Evolutionary conservation across 768 basidiomycete genomes (phyloP).

Genomic region (Saitozyma podzolica): DNA sequence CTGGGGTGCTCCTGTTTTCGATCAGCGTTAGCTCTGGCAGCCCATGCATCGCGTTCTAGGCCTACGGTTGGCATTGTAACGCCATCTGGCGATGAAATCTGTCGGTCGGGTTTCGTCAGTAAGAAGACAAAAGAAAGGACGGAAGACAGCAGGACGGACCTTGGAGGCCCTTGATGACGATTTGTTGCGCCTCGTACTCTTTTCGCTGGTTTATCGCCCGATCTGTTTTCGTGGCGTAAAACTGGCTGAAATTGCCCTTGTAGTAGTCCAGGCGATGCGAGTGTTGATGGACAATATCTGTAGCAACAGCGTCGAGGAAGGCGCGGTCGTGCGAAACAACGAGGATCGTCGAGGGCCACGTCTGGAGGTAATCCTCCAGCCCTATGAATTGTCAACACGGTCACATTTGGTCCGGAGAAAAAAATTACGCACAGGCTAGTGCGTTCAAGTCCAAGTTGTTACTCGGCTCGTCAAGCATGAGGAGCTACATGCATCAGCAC

Average conservation of each 20-base stretch:
- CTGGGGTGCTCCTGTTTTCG: slow-evolving; percentile 64
- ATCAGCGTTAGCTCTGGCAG: no score
- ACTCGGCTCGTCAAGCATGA: slow-evolving; percentile 89
- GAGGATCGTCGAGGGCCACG: slow-evolving; percentile 62
- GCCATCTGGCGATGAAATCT: slow-evolving; percentile 97
- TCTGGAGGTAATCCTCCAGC: slow-evolving; percentile 95
- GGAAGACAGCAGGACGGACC: no score
- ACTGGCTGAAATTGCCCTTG: slow-evolving; percentile 99
- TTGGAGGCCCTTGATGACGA: slow-evolving; percentile 21
- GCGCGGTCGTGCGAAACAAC: slow-evolving; percentile 91
- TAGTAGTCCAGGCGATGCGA: slow-evolving; percentile 92
- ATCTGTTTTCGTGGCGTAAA: slow-evolving; percentile 97
- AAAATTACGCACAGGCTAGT: slow-evolving; percentile 62
- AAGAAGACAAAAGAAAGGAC: slow-evolving; percentile 55
- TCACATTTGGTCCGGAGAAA: no score
- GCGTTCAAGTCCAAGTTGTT: slow-evolving; percentile 97
- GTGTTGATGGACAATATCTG: slow-evolving; percentile 95
- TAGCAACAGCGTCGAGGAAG: slow-evolving; percentile 94
- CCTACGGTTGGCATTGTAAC: slow-evolving; percentile 87
- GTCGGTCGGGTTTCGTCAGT: slow-evolving; percentile 81
- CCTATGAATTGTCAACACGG: slow-evolving; percentile 41
- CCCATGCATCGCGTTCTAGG: no score
- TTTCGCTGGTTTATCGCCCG: slow-evolving; percentile 81
- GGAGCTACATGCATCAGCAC: slow-evolving; percentile 62
- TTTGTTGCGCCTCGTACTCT: slow-evolving; percentile 91